Percentiles rank a stretch among this genome's conserved stretches.
Evolutionary conservation across 75 land plant genomes (phyloP).

Genomic region (Cunninghamia lanceolata): DNA sequence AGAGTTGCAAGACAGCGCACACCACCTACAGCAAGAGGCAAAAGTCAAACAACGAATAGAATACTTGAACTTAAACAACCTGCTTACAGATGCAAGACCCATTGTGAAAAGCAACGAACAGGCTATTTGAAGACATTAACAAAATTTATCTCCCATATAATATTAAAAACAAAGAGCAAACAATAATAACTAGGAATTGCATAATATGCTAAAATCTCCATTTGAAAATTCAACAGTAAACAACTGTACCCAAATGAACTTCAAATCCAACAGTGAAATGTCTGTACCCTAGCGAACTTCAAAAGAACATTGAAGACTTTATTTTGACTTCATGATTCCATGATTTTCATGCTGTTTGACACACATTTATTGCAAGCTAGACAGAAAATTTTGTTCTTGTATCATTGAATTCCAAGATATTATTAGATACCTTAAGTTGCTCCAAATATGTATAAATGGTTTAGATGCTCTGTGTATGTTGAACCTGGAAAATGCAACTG

Average conservation of each 20-base stretch:
- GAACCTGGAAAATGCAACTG: not conserved
- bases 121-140: not conserved
- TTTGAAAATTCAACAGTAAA: not conserved
- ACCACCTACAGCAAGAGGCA: constrained; percentile 57
- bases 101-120: not conserved
- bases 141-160: not conserved
- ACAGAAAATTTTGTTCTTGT: not conserved
- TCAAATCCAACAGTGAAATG: too few species aligned
- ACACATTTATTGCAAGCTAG: not conserved
- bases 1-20: constrained; percentile 85
- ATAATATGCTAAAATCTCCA: not conserved
- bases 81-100: not conserved
- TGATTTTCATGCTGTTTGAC: not conserved
- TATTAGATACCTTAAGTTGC: not conserved
- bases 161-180: not conserved
- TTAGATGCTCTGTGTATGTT: not conserved
- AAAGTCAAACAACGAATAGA: not conserved
- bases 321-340: not conserved
- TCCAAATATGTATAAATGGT: not conserved
- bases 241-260: not conserved
- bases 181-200: not conserved
- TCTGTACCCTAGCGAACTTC: too few species aligned
- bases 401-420: not conserved
- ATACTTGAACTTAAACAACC: not conserved
- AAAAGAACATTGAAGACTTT: not conserved